These are phyloP conservation scores for Rhizopogon salebrosus DNA, from an alignment of 768 basidiomycete species.

Conservation along the genomic window DNA sequence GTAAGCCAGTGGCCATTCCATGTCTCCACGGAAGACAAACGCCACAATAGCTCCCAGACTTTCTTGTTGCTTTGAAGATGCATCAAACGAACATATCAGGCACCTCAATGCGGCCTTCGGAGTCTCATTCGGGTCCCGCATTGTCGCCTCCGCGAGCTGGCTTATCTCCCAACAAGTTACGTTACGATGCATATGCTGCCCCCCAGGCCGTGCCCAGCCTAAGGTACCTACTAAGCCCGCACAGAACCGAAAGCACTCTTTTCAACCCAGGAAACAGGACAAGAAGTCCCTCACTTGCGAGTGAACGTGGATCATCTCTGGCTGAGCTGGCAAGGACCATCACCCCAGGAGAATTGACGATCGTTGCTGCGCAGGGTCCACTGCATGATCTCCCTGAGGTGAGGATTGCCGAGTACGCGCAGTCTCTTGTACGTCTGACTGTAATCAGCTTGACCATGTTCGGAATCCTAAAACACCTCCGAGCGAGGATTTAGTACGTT, in stretches of 20 bases:
- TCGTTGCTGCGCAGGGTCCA: conserved; percentile 18
- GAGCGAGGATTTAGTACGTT: conserved; percentile 18
- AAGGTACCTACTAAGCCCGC: conserved; percentile 27
- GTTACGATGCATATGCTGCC: conserved; percentile 67
- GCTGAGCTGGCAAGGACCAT: conserved; percentile 20
- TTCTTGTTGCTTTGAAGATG: conserved; percentile 45
- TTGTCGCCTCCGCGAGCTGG: conserved; percentile 19
- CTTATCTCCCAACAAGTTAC: conserved; percentile 43
- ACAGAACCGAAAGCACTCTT: conserved; percentile 28
- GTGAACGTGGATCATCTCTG: conserved; percentile 18
- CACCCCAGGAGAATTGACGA: conserved; percentile 27
- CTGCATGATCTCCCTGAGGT: conserved; percentile 14
- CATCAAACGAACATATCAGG: conserved; percentile 16
- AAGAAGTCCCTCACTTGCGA: conserved; percentile 26
- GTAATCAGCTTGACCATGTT: neutral
- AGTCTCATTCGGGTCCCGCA: neutral
- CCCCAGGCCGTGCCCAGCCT: conserved; percentile 49
- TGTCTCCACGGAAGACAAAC: conserved; percentile 5
- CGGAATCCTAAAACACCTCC: neutral
- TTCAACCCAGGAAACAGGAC: conserved; percentile 31
- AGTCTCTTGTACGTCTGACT: conserved; percentile 2
- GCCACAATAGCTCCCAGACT: conserved; percentile 61
- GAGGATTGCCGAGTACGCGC: neutral
- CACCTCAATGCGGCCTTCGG: conserved; percentile 8
- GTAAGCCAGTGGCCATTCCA: conserved; percentile 32